Base-by-base conservation (phyloP, 768 basidiomycete genomes). In the Pulveroboletus sp. region DNA sequence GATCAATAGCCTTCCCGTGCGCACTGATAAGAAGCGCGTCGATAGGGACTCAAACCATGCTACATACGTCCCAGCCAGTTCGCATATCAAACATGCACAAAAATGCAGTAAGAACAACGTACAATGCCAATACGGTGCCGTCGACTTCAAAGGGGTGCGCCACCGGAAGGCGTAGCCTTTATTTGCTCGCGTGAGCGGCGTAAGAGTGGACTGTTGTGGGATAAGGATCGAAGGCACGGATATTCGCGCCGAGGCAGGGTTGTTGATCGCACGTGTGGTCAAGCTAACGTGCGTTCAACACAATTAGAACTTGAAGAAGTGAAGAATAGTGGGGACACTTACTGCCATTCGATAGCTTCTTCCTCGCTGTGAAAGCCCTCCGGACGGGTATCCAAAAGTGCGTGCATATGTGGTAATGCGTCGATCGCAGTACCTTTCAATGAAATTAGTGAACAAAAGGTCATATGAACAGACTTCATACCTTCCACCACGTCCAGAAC, bases 311-410 rank as follows among this genome's bases (percentile, higher is more conserved):
- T n/a, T n/a, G n/a, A n/a, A n/a, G n/a, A n/a, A 34, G 13, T 5
- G 33, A 6, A 34, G 12, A 6, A 20, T n/a, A 52, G 24, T 4
- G 7, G 17, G 25, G 20, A 21, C 9, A 76, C 94, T 61, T 68
- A 97, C 94, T 98, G 95, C 97, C 97, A 99, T 51, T 90, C 85
- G 35, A 99, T 82, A 0, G 88, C 94, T 44, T 87, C 87, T 63
- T 94, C 88, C 8, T 86, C 69, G 37, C 80, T 88, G 45, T 81
- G 79, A 65, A 98, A 99, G 0, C 87, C 86, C 40, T 83, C 84
- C 7, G 95, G 97, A 11, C 94, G 81, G 23, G 84, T 80, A 49
- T 88, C 86, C 25, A 99, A 77, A 31, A 98, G 80, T 35, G 76
- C 82, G 51, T 90, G 83, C 97, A 99, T 99, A 57, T 90, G 81